Base-by-base conservation (phyloP, 1,284 basidiomycete species). In the Malassezia caprae region DNA sequence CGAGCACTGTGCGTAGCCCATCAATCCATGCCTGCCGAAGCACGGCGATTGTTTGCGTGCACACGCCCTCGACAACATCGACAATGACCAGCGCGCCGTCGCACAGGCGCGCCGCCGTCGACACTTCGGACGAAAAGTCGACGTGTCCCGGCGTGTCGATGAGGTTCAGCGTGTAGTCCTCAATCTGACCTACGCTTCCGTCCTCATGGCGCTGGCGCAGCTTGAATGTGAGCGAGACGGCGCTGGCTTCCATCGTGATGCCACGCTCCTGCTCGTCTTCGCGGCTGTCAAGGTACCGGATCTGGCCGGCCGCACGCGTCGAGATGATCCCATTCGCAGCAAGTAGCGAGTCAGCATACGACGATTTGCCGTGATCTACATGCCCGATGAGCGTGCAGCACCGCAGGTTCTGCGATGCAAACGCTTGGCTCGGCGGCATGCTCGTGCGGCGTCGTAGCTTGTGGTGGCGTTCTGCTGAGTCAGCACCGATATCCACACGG, bases 81-180 rank as follows among this genome's bases (percentile, higher is more conserved):
- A 99, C 89, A n/a, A 99, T 79, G 27, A 98, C 87, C 7, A 99
- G 80, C 5, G 91, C 90, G 23, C 94, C 94, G 73, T 98, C 94
- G 68, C 90, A 96, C 26, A 99, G 76, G 42, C 93, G 80, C 8
- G 89, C 88, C 10, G 93, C 90, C 1, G 88, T 88, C 0, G 91
- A 96, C 0, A 98, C 94, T 73, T 98, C 94, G 54, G 84, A 88
- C 0, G 90, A 93, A 65, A 99, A 99, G 77, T 98, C 94, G 39
- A 98, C 91, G 77, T 99, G 94, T 2, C 94, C 94, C 3, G 94
- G 94, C 0, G 94, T 98, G 76, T 99, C 94, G 66, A 98, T 93
- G 80, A 98, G 86, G 75, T 96, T 96, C 63, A 91, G 81, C 51
- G 84, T 80, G 76, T 85, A 91, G 83, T 76, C 80, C 61, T 82